Evolutionary conservation across 345 rosid species (phyloP).

Genomic region (Moringa oleifera): DNA sequence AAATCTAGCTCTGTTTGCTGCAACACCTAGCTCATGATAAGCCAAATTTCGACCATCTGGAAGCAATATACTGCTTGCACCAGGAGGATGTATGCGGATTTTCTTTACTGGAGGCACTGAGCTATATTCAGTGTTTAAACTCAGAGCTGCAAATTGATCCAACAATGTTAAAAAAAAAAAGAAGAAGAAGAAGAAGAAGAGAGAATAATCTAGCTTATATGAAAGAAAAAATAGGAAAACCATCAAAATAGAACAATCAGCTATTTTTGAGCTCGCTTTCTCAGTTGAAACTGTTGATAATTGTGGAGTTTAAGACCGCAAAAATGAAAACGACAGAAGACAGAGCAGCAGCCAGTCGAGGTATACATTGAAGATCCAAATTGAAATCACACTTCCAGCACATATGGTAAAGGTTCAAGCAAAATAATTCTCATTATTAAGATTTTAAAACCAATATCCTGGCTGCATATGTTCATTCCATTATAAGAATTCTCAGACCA

Average conservation of each 20-base stretch:
- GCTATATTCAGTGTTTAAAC: conserved; percentile 36
- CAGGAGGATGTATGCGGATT: conserved; percentile 59
- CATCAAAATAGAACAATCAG: conserved; percentile 1
- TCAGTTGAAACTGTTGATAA: too few species aligned
- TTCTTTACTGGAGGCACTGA: conserved; percentile 39
- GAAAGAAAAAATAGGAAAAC: background rate
- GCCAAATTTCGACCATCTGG: conserved; percentile 88
- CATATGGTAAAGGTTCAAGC: too few species aligned
- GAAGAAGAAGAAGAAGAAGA: too few species aligned
- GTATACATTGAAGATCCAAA: too few species aligned
- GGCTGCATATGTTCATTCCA: too few species aligned
- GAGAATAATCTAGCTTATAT: background rate
- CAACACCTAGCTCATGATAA: conserved; percentile 66
- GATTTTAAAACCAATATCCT: too few species aligned
- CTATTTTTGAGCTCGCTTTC: background rate
- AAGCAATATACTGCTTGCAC: conserved; percentile 56
- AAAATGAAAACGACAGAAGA: background rate
- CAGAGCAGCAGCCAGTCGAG: too few species aligned
- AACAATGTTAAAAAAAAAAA: conserved; percentile 9
- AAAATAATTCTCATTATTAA: too few species aligned
- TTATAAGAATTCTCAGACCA: too few species aligned
- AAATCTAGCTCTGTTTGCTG: conserved; percentile 62
- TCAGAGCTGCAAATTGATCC: conserved; percentile 49
- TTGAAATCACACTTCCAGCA: too few species aligned
- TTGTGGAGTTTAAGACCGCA: too few species aligned